These are phyloP conservation scores for Suillus subaureus DNA, from an alignment of 768 basidiomycete species.

Conservation along the genomic window DNA sequence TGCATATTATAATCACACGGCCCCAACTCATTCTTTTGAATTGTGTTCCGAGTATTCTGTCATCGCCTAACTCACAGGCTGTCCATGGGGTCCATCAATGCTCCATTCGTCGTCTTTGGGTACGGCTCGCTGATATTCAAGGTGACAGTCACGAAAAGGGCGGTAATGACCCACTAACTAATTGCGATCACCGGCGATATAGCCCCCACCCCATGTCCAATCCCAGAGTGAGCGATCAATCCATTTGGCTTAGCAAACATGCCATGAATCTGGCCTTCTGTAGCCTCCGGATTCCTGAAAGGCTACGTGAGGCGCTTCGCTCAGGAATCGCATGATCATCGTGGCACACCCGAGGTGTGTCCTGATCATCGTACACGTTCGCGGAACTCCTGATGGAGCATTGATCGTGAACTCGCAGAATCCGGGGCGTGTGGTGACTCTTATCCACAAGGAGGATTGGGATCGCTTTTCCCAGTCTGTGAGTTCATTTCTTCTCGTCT, in stretches of 20 bases:
- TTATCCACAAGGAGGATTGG: constrained; percentile 91
- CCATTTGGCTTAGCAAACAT: neutral
- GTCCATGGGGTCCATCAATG: constrained; percentile 4
- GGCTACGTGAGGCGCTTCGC: constrained; percentile 91
- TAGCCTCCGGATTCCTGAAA: constrained; percentile 84
- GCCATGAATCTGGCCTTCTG: neutral
- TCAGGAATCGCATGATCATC: constrained; percentile 90
- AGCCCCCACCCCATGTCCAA: constrained; percentile 85
- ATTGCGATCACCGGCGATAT: neutral
- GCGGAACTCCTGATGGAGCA: neutral
- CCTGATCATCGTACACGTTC: neutral
- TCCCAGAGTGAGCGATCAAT: constrained; percentile 51
- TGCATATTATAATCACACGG: neutral
- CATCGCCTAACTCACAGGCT: neutral
- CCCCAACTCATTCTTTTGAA: neutral
- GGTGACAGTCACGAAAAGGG: constrained; percentile 39
- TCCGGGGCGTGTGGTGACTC: constrained; percentile 89
- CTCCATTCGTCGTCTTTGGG: constrained; percentile 78
- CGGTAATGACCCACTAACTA: neutral
- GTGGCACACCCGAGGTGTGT: constrained; percentile 81
- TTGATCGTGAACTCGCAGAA: constrained; percentile 44
- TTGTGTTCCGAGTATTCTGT: neutral
- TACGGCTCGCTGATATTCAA: constrained; percentile 95
- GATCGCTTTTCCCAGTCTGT: constrained; percentile 70
- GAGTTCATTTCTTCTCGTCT: neutral